phyloP scores from a whole-genome alignment of 208 protist species.

The Herpetomonas samuelpessoai region DNA sequence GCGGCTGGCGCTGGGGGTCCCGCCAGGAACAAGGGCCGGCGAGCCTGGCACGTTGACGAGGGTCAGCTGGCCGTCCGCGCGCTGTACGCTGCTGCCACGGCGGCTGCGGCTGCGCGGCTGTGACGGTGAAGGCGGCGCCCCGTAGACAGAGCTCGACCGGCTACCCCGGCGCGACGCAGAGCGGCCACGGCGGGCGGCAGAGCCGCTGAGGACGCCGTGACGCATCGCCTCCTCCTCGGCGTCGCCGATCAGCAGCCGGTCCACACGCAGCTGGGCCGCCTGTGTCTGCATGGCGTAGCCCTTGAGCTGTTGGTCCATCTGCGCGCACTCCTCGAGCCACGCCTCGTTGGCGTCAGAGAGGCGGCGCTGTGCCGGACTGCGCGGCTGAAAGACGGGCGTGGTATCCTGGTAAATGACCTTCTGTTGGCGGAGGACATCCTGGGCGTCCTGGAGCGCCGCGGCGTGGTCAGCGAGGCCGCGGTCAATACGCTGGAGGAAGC shows the following conservation, averaged over 20 bases:
- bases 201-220: not conserved
- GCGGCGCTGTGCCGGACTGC: not conserved
- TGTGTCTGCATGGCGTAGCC: not conserved
- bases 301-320: not conserved
- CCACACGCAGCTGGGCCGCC: not conserved
- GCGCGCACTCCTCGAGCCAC: not conserved
- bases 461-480: conserved; percentile 8
- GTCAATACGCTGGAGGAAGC: conserved; percentile 25
- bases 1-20: too few relatives aligned
- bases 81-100: not conserved
- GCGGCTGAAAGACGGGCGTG: not conserved
- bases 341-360: not conserved
- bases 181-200: not conserved
- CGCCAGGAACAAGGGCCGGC: too few relatives aligned
- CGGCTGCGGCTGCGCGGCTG: conserved; percentile 3
- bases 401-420: conserved; percentile 10
- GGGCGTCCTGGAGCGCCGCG: conserved; percentile 18
- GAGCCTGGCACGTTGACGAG: not conserved
- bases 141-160: not conserved
- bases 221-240: not conserved
- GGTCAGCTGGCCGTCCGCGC: not conserved
- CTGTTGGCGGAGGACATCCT: conserved; percentile 15
- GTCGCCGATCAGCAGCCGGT: not conserved
- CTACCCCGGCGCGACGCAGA: not conserved
- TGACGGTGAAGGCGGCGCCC: not conserved